phyloP scores from a whole-genome alignment of 2,329 filamentous ascomycete species.

The Talaromyces islandicus region DNA sequence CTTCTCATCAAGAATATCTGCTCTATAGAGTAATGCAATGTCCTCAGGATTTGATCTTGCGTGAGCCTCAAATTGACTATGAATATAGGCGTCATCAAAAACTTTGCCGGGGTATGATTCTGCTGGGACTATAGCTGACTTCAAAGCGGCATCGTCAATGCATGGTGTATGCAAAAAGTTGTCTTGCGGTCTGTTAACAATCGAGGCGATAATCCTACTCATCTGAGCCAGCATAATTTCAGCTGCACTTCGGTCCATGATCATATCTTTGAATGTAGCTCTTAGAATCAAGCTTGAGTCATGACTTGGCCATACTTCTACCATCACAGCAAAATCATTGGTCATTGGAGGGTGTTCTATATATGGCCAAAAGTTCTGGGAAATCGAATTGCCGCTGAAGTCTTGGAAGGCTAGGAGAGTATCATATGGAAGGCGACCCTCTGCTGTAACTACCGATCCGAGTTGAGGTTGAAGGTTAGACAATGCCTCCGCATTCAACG shows the following conservation, averaged over 20 bases:
- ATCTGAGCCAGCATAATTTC: slow-evolving; percentile 22
- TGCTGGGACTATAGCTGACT: slow-evolving; percentile 9
- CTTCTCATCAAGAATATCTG: slow-evolving; percentile 18
- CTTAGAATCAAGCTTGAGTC: slow-evolving; percentile 21
- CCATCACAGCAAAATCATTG: slow-evolving; percentile 26
- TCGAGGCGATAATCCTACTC: slow-evolving; percentile 20
- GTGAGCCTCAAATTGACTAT: slow-evolving; percentile 24
- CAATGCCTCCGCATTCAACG: slow-evolving; percentile 17
- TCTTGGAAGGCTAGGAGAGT: slow-evolving; percentile 31
- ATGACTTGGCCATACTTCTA: slow-evolving; percentile 23
- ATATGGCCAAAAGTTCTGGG: slow-evolving; percentile 14
- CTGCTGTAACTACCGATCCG: slow-evolving; percentile 17
- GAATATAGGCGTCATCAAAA: slow-evolving; percentile 13
- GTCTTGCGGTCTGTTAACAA: slow-evolving; percentile 18
- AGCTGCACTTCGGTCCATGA: slow-evolving; percentile 18
- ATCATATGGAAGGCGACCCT: slow-evolving; percentile 28
- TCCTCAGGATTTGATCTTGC: slow-evolving; percentile 19
- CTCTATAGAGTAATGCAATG: slow-evolving; percentile 23
- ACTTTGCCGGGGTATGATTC: slow-evolving; percentile 12
- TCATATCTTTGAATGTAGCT: slow-evolving; percentile 20
- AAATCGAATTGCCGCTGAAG: slow-evolving; percentile 16
- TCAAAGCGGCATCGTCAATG: slow-evolving; percentile 4
- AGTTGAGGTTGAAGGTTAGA: slow-evolving; percentile 19
- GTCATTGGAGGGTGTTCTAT: slow-evolving; percentile 22
- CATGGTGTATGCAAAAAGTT: slow-evolving; percentile 15